phyloP scores from a whole-genome alignment of 257 asterid genomes.

The Nicotiana undulata region DNA sequence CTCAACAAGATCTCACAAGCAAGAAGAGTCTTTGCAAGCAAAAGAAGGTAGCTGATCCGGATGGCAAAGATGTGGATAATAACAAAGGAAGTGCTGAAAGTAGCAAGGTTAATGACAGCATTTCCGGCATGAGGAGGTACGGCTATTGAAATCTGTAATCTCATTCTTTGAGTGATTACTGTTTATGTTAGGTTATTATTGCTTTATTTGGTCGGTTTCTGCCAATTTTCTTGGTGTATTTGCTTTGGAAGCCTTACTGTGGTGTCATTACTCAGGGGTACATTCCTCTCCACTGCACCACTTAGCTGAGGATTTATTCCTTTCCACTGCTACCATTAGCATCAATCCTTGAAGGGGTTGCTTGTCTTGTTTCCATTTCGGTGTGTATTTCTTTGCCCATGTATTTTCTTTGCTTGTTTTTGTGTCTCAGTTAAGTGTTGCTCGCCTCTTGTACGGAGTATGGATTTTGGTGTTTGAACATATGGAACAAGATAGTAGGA shows the following conservation, averaged over 20 bases:
- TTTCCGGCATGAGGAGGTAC: slow-evolving; percentile 26
- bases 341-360: background rate
- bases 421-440: background rate
- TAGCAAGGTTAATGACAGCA: slow-evolving; percentile 13
- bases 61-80: slow-evolving; percentile 18
- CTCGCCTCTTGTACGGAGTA: background rate
- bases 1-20: slow-evolving; percentile 19
- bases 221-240: background rate
- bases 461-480: background rate
- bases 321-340: background rate
- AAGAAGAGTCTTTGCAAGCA: slow-evolving; percentile 25
- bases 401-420: background rate
- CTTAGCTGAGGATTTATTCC: background rate
- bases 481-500: background rate
- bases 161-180: background rate
- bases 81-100: slow-evolving; percentile 26
- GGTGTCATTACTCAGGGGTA: background rate
- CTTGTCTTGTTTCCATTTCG: background rate
- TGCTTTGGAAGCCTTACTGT: background rate
- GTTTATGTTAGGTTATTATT: background rate
- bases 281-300: background rate
- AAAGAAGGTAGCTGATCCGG: slow-evolving; percentile 24
- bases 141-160: slow-evolving; percentile 8
- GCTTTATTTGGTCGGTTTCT: background rate
- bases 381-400: background rate